Evolutionary conservation across 1,284 basidiomycete genomes (phyloP), one percentile per base, ranked within the genome.

Genomic region (Moesziomyces sp.): DNA sequence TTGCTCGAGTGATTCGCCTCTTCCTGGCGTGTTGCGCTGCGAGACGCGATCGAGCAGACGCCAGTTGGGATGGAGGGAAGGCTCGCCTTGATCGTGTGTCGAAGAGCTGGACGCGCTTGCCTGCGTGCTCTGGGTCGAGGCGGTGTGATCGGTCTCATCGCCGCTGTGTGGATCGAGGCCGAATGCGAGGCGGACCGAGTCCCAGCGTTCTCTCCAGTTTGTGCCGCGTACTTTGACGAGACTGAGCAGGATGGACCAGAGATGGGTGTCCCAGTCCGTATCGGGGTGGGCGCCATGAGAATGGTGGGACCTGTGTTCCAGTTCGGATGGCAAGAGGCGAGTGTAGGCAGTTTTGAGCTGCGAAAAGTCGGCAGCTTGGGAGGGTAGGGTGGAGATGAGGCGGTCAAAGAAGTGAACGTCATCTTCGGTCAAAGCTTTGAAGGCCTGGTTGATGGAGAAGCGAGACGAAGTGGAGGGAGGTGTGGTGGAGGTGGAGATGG

Each of bases 191-290:
- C 81, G 62, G 16, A 83, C 79, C 16, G 73, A 62, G 35, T 83
- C 81, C 82, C 82, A 83, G 9, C 81, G 63, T 46, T 80, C 72
- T n/a, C 58, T 44, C 82, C 82, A 83, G 28, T 64, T 72, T 3
- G 48, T 51, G 5, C 80, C 82, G 5, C 81, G 58, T 2, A 83
- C 78, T 46, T 79, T 80, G 44, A 82, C 75, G 7, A 83, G 62
- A 34, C 76, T 70, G 28, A 83, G 74, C 28, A 82, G 62, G 43
- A 73, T 71, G 45, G 80, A 74, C 82, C 82, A 83, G n/a, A 81
- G 64, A 5, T 74, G 68, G 7, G 75, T 67, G 30, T 80, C 78
- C 65, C 67, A 65, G 49, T 79, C 69, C 0, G 28, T 23, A 28
- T 10, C 24, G 46, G 35, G 0, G 38, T 11, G 40, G 48, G 28